Conservation (phyloP, 1,284 basidiomycete species). For the Heterobasidion irregulare region DNA sequence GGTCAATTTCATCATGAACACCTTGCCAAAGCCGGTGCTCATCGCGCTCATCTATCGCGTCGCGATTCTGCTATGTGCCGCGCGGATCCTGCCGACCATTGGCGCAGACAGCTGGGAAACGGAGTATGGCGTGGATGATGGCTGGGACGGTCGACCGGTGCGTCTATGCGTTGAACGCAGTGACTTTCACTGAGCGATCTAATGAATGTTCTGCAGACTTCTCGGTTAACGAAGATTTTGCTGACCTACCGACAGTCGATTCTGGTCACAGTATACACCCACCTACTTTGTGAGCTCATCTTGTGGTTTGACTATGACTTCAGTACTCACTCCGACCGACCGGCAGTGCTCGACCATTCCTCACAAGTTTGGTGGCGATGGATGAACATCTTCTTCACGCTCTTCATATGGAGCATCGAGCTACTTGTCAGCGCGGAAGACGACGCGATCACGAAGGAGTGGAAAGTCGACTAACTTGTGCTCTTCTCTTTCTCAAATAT, state of each 20-base stretch:
- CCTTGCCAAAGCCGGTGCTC: conserved; percentile 78
- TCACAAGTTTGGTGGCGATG: conserved; percentile 86
- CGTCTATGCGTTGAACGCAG: conserved; percentile 13
- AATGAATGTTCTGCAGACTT: conserved; percentile 40
- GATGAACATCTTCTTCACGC: conserved; percentile 81
- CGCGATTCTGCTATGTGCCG: conserved; percentile 78
- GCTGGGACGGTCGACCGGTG: conserved; percentile 70
- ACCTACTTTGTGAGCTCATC: conserved; percentile 56
- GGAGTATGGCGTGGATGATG: conserved; percentile 52
- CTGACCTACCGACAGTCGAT: conserved; percentile 75
- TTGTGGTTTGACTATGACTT: background rate
- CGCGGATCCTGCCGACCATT: conserved; percentile 76
- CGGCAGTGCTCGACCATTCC: conserved; percentile 68
- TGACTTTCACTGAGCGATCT: background rate
- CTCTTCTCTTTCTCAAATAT: background rate
- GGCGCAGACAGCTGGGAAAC: conserved; percentile 74
- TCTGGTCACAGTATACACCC: conserved; percentile 80
- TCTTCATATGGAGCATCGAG: conserved; percentile 75
- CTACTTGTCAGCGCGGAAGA: conserved; percentile 73
- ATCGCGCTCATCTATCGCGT: conserved; percentile 80
- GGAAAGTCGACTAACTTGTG: conserved; percentile 64
- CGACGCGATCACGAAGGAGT: conserved; percentile 59
- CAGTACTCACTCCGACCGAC: background rate
- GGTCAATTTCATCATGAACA: conserved; percentile 72
- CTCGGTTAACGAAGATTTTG: conserved; percentile 62